Evolutionary conservation across 2,329 filamentous ascomycete species (phyloP), one percentile per base, ranked within the genome.

Genomic region (Macrophomina phaseolina): DNA sequence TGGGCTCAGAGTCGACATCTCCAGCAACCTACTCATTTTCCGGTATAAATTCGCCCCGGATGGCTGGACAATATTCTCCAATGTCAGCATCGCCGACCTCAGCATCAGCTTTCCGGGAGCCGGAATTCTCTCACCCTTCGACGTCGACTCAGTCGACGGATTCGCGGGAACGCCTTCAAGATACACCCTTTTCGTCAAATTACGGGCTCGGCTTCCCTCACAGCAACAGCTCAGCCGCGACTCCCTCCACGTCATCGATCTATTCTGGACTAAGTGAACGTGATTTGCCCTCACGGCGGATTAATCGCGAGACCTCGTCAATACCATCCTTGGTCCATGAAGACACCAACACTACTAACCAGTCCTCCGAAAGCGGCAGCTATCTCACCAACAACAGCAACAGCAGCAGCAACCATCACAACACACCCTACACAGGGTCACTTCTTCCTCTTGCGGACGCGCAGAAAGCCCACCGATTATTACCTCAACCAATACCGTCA

Each of bases 361-460:
- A 78, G 46, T 80, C 78, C n/a, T 80, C 78, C 1, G 76, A 79
- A 60, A 78, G 77, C 46, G 71, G 73, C 4, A 71, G 61, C 23
- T 62, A 66, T 40, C 34, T 74, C 23, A 74, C 70, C 60, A 69
- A 69, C 5, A 71, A 72, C 45, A 46, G 40, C 34, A 67, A 49
- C 52, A 46, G 69, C 5, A 71, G 71, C 42, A 53, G 38, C 51
- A 67, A 40, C 18, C n/a, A 42, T 12, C 38, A 69, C 30, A 63
- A 67, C 12, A 46, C 68, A 58, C 18, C 70, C 69, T 42, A 67
- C 68, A 28, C 66, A 63, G 48, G 66, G 71, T 16, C 60, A 16
- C 18, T 69, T 67, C 65, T 74, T 32, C 74, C 73, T 7, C 45
- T 67, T 23, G 58, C 74, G 32, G 77, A 79, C 65, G 68, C 72